Evolutionary conservation across 1,139 yeast species (phyloP), one percentile per base, ranked within the genome.

Genomic region (Candida glucosophila): DNA sequence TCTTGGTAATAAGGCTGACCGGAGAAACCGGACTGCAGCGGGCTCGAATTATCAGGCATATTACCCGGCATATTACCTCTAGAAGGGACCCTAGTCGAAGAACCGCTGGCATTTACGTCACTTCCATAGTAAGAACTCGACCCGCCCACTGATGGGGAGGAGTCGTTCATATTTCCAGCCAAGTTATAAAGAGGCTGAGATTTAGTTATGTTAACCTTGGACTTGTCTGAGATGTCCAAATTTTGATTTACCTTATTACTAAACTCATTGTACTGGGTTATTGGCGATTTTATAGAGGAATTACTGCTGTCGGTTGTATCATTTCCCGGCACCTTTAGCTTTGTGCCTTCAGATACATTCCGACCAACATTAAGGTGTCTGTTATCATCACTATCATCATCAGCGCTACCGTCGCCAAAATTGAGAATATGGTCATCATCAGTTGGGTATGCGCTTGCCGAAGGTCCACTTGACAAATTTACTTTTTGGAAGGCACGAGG

Each of bases 221-320:
- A 12, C 6, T 22, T n/a, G 18, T 16, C 8, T n/a, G n/a, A n/a
- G n/a, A n/a, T n/a, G 12, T 41, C 48, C 8, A 45, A 42, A 13
- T 33, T 29, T 22, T 25, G 23, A 20, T 52, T 50, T 37, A 66
- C 67, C 29, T 67, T 68, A 23, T 59, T 58, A 37, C 63, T 65
- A 45, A 72, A 68, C 34, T 69, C 75, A 19, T 67, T 48, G 40
- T 68, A 71, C 34, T 73, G 77, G 2, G 77, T 59, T 56, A 53
- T 55, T n/a, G 71, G 70, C 2, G 67, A 58, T 26, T 55, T 58
- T 15, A 62, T 67, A 5, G 67, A 59, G 2, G 68, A 58, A 34
- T 56, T 48, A 29, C 65, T 55, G 29, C 57, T 51, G 37, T 53
- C 51, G 22, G 64, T 43, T 26, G 48, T 46, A 10, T 40, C 43